Percentiles rank a stretch among this genome's conserved stretches.
Conservation (phyloP, 208 protist genomes). For the Trypanosoma cruzi region DNA sequence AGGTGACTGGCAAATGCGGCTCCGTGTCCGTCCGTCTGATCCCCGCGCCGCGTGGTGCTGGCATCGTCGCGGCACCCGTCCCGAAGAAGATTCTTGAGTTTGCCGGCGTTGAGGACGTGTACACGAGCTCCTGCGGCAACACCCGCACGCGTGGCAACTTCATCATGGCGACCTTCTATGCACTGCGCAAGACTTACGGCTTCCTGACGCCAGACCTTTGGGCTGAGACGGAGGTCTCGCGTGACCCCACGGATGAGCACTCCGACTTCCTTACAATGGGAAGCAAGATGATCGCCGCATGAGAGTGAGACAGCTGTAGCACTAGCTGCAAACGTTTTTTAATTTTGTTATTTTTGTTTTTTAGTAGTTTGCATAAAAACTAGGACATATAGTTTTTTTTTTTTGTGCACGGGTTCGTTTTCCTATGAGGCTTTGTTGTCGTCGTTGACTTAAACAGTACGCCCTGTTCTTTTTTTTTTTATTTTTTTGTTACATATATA, state of each 20-base stretch:
- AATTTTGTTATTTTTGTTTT: constrained; percentile 16
- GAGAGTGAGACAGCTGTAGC: constrained; percentile 4
- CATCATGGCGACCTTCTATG: constrained; percentile 98
- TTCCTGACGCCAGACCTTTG: constrained; percentile 99
- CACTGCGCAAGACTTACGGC: constrained; percentile 97
- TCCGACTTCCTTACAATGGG: constrained; percentile 80
- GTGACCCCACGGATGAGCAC: constrained; percentile 94
- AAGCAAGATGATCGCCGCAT: constrained; percentile 32
- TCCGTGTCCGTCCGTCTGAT: constrained; percentile 98
- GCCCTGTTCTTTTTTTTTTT: neutral
- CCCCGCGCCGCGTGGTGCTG: constrained; percentile 99
- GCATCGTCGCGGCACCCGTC: constrained; percentile 97
- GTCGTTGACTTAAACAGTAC: neutral
- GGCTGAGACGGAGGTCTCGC: constrained; percentile 84
- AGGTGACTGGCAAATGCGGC: constrained; percentile 99
- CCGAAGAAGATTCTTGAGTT: constrained; percentile 99
- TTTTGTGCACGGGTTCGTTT: constrained; percentile 15
- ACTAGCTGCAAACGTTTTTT: constrained; percentile 20
- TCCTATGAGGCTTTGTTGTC: neutral
- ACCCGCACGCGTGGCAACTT: constrained; percentile 99
- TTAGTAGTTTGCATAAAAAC: constrained; percentile 16
- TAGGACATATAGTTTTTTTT: neutral
- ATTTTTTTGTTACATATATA: constrained; percentile 16
- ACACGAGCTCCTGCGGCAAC: constrained; percentile 97
- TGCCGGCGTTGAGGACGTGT: constrained; percentile 99